Conservation (phyloP, 2,329 filamentous ascomycete species). For the Calonectria pseudoreteaudii region DNA sequence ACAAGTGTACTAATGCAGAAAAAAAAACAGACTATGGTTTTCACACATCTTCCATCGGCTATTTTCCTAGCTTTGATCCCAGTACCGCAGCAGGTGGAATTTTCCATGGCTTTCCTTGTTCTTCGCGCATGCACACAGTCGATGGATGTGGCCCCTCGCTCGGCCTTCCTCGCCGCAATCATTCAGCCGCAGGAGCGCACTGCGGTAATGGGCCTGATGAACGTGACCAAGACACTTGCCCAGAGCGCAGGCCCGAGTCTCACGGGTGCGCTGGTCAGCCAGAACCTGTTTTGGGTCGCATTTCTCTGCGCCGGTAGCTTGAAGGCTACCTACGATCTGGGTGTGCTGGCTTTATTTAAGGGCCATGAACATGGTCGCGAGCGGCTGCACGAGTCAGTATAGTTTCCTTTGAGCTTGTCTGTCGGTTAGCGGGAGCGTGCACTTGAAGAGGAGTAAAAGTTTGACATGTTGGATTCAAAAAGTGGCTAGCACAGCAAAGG, state of each 20-base stretch:
- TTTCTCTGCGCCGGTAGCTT: conserved; percentile 12
- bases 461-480: background rate
- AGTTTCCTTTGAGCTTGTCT: background rate
- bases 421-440: background rate
- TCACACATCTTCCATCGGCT: conserved; percentile 78
- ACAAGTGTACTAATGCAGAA: background rate
- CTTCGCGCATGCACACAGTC: conserved; percentile 71
- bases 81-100: conserved; percentile 61
- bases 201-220: conserved; percentile 70
- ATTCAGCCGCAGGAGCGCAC: conserved; percentile 75
- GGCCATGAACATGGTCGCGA: conserved; percentile 12
- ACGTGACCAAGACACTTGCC: conserved; percentile 15
- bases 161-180: conserved; percentile 75
- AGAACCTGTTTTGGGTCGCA: conserved; percentile 15
- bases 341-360: conserved; percentile 12
- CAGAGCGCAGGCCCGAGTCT: conserved; percentile 12
- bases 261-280: conserved; percentile 1
- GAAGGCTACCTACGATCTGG: conserved; percentile 11
- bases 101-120: conserved; percentile 71
- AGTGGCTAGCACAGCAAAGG: background rate
- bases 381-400: background rate
- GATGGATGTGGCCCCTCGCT: conserved; percentile 79
- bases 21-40: conserved; percentile 77
- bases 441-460: conserved; percentile 1
- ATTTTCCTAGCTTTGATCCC: conserved; percentile 74